Evolutionary conservation across 208 protist species (phyloP).

Genomic region (Wallacemonas collosoma): DNA sequence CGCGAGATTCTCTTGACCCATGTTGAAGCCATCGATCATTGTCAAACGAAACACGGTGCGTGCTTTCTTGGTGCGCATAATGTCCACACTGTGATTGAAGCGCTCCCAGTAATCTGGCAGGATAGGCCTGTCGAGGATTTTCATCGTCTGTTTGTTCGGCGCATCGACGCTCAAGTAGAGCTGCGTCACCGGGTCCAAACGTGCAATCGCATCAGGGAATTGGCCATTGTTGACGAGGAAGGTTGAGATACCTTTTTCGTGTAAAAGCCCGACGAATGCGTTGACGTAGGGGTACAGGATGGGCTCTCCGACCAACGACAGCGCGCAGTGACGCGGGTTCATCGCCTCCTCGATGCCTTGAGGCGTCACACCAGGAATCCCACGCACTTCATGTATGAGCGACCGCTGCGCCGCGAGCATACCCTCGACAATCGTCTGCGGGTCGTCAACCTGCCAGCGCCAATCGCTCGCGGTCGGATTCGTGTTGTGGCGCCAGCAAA

Average conservation of each 20-base stretch:
- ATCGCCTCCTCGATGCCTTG: constrained; percentile 83
- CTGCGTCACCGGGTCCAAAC: constrained; percentile 87
- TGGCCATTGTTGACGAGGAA: constrained; percentile 95
- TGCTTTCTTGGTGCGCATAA: constrained; percentile 85
- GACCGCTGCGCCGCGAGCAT: constrained; percentile 80
- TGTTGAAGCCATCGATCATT: constrained; percentile 96
- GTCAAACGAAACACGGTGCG: constrained; percentile 97
- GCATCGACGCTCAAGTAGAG: constrained; percentile 95
- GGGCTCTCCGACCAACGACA: constrained; percentile 95
- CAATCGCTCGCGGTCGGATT: constrained; percentile 93
- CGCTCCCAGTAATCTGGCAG: constrained; percentile 95
- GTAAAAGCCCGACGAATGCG: constrained; percentile 81
- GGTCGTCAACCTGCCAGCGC: constrained; percentile 94
- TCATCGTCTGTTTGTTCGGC: constrained; percentile 88
- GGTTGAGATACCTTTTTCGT: constrained; percentile 83
- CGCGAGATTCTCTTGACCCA: constrained; percentile 73
- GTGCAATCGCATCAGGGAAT: constrained; percentile 81
- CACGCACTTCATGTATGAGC: constrained; percentile 80
- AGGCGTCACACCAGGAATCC: constrained; percentile 91
- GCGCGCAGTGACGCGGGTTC: constrained; percentile 90
- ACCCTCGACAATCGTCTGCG: constrained; percentile 80
- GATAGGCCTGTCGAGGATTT: constrained; percentile 90
- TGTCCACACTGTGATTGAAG: constrained; percentile 91
- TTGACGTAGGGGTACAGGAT: constrained; percentile 97
- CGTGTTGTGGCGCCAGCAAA: constrained; percentile 95